These are phyloP conservation scores for Periconia macrospinosa DNA, from an alignment of 2,329 filamentous ascomycete genomes.

Conservation along the genomic window DNA sequence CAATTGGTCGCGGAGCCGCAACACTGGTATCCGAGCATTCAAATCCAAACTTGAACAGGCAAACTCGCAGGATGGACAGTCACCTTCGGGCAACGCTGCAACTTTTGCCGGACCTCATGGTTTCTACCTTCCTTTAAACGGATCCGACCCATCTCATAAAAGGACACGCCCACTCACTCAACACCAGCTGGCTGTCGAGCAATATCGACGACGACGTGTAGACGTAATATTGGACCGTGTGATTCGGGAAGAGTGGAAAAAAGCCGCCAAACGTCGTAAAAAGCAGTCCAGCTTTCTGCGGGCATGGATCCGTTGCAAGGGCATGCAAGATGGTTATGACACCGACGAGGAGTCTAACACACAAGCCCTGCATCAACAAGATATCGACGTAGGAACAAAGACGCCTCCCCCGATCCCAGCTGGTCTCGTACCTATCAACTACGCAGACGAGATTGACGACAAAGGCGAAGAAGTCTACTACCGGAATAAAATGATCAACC, in stretches of 20 bases:
- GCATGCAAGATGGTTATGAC: slow-evolving; percentile 50
- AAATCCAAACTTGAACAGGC: slow-evolving; percentile 38
- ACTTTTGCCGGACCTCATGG: slow-evolving; percentile 56
- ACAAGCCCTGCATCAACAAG: slow-evolving; percentile 42
- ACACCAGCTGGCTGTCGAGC: slow-evolving; percentile 79
- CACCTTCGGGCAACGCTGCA: slow-evolving; percentile 32
- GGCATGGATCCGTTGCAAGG: slow-evolving; percentile 65
- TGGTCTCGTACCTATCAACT: slow-evolving; percentile 63
- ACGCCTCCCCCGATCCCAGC: slow-evolving; percentile 40
- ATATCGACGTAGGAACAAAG: slow-evolving; percentile 29
- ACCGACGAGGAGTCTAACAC: slow-evolving; percentile 44
- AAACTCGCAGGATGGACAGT: slow-evolving; percentile 36
- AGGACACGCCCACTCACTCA: slow-evolving; percentile 75
- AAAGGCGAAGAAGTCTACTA: slow-evolving; percentile 73
- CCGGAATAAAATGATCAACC: slow-evolving; percentile 67
- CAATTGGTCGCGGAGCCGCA: slow-evolving; percentile 50
- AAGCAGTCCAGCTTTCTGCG: slow-evolving; percentile 69
- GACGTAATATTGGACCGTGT: slow-evolving; percentile 79
- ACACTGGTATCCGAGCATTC: slow-evolving; percentile 31
- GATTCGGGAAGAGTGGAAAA: slow-evolving; percentile 67
- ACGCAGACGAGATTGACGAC: slow-evolving; percentile 65
- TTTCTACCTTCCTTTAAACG: slow-evolving; percentile 55
- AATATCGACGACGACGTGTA: slow-evolving; percentile 77
- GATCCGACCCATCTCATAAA: slow-evolving; percentile 48
- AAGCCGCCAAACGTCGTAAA: slow-evolving; percentile 63